Evolutionary conservation across 805 yeast genomes (phyloP).

Genomic region (Myxozyma monticola): DNA sequence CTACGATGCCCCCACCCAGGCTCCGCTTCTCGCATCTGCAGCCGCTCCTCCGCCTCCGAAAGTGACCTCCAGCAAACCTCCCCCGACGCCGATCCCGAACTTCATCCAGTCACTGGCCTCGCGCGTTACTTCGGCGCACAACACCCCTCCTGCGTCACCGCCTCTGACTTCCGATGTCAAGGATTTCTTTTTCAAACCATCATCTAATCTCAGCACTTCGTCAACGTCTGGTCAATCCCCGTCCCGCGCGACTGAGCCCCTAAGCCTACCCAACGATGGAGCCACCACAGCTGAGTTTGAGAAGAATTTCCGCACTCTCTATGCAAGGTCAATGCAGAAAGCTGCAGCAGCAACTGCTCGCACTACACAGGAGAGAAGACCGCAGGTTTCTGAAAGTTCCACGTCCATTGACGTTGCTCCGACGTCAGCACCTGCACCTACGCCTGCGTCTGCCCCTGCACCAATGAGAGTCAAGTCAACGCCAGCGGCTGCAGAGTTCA

Average conservation of each 20-base stretch:
- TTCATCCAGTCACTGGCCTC: slow-evolving; percentile 31
- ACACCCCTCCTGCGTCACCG: slow-evolving; percentile 31
- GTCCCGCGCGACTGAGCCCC: background rate
- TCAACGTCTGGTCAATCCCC: background rate
- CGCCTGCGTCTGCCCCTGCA: background rate
- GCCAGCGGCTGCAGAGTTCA: background rate
- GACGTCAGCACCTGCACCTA: background rate
- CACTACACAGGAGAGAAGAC: no score
- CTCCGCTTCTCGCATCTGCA: slow-evolving; percentile 6
- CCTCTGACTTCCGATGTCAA: slow-evolving; percentile 20
- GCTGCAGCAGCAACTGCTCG: background rate
- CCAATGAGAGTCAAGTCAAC: background rate
- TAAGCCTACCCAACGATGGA: background rate
- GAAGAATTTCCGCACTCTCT: slow-evolving; percentile 11
- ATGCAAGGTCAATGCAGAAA: slow-evolving; percentile 9
- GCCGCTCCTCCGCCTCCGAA: slow-evolving; percentile 3
- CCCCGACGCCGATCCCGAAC: slow-evolving; percentile 19
- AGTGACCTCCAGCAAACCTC: slow-evolving; percentile 9
- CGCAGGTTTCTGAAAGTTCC: no score
- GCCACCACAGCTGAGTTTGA: slow-evolving; percentile 12
- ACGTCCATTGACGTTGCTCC: background rate
- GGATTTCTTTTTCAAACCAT: slow-evolving; percentile 26
- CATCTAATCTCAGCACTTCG: no score
- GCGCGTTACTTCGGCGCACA: slow-evolving; percentile 26
- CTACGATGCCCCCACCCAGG: slow-evolving; percentile 13